Percentiles rank a stretch among this genome's conserved stretches.
Conservation (phyloP, 139 green algal genomes). For the Pleodorina starrii region DNA sequence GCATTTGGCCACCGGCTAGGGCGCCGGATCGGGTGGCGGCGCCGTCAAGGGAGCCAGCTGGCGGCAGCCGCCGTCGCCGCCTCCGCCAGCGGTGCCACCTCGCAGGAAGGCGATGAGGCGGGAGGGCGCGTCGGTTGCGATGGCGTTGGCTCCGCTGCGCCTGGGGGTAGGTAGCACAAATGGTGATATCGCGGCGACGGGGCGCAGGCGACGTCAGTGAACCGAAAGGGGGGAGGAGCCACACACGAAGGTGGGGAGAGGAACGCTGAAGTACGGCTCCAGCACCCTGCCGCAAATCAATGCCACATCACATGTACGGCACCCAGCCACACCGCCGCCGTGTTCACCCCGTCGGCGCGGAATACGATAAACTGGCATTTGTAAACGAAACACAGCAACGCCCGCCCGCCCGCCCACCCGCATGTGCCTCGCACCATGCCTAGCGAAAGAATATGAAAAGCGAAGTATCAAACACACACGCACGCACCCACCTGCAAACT, state of each 20-base stretch:
- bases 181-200: background rate
- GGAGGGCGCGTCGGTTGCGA: slow-evolving; percentile 25
- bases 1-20: too few relatives aligned
- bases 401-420: background rate
- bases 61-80: background rate
- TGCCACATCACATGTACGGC: background rate
- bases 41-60: background rate
- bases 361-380: background rate
- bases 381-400: background rate
- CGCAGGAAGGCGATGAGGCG: background rate
- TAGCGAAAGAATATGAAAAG: too few relatives aligned
- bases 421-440: too few relatives aligned
- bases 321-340: background rate
- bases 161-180: background rate
- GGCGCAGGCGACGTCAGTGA: background rate
- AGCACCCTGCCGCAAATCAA: too few relatives aligned
- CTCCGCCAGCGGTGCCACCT: too few relatives aligned
- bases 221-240: background rate
- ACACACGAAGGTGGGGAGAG: background rate
- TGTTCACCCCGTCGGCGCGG: background rate
- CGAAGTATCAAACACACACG: background rate
- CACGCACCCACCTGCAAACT: slow-evolving; percentile 20
- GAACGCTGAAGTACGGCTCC: background rate
- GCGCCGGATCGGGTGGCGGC: background rate
- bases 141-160: slow-evolving; percentile 22